Percentiles rank a stretch among this genome's conserved stretches.
Conservation (phyloP, 257 asterid species). For the Solanum pimpinellifolium region DNA sequence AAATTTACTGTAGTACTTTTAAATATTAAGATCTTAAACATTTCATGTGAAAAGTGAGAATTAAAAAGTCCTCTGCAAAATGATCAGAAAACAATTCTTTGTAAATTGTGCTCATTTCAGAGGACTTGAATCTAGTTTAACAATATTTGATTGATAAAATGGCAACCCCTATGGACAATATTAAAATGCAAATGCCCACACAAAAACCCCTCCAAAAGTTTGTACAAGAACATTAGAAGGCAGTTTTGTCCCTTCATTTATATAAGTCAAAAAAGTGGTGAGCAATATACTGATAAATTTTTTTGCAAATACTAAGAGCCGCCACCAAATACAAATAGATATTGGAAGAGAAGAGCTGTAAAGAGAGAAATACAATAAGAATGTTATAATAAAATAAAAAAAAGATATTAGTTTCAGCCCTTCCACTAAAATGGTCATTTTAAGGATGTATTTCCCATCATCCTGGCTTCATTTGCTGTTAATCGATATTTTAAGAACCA, state of each 20-base stretch:
- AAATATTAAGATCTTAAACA: background rate
- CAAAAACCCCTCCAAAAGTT: background rate
- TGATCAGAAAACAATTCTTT: background rate
- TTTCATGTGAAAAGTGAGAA: too few species aligned
- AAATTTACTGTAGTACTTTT: background rate
- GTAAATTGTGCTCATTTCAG: background rate
- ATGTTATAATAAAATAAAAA: conserved; percentile 14
- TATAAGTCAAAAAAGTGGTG: background rate
- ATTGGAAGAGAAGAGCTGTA: conserved; percentile 26
- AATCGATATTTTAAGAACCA: conserved; percentile 38
- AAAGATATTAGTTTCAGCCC: conserved; percentile 15
- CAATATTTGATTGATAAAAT: background rate
- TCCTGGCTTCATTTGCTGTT: conserved; percentile 9
- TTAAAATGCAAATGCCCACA: background rate
- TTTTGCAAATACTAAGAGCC: conserved; percentile 18
- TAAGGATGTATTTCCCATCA: conserved; percentile 6
- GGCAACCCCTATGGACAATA: background rate
- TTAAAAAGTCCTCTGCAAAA: rapidly evolving
- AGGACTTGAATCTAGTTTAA: too few species aligned
- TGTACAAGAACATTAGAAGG: background rate
- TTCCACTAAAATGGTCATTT: conserved; percentile 24
- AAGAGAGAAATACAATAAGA: conserved; percentile 24
- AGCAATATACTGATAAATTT: background rate
- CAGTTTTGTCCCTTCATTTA: background rate
- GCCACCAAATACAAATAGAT: conserved; percentile 20